phyloP scores from a whole-genome alignment of 139 green algal species.

The Closterium sp. region DNA sequence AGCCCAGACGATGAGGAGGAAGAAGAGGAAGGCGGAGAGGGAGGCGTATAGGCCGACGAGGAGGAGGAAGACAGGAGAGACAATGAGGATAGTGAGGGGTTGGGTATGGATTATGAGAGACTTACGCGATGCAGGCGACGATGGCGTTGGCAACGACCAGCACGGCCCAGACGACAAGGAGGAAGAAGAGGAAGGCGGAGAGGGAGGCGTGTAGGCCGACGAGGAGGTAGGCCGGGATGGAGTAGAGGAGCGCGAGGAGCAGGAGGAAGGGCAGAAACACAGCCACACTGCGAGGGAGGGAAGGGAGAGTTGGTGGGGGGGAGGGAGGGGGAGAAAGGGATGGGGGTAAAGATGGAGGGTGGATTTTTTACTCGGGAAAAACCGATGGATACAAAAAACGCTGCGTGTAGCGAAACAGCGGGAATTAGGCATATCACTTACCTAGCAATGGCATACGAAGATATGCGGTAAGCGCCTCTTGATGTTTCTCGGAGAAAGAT shows the following conservation, averaged over 20 bases:
- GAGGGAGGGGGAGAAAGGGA: no score
- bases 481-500: slow-evolving; percentile 55
- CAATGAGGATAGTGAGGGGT: not conserved
- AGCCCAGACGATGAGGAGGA: slow-evolving; percentile 18
- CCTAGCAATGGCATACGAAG: slow-evolving; percentile 49
- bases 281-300: not conserved
- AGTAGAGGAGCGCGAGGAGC: slow-evolving; percentile 27
- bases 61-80: not conserved
- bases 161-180: slow-evolving; percentile 12
- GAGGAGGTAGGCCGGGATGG: slow-evolving; percentile 12
- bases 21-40: slow-evolving; percentile 17
- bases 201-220: slow-evolving; percentile 4
- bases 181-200: slow-evolving; percentile 28
- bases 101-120: not conserved
- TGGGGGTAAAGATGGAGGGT: no score
- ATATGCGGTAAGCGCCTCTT: slow-evolving; percentile 49
- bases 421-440: not conserved
- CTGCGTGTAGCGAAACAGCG: no score
- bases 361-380: no score
- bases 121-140: slow-evolving; percentile 27
- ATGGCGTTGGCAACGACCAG: slow-evolving; percentile 24
- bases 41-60: slow-evolving; percentile 7
- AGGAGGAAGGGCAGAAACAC: slow-evolving; percentile 41
- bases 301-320: not conserved
- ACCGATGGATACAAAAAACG: no score